Conservation (phyloP, 352 stramenopile genomes). For the Phytophthora colocasiae region DNA sequence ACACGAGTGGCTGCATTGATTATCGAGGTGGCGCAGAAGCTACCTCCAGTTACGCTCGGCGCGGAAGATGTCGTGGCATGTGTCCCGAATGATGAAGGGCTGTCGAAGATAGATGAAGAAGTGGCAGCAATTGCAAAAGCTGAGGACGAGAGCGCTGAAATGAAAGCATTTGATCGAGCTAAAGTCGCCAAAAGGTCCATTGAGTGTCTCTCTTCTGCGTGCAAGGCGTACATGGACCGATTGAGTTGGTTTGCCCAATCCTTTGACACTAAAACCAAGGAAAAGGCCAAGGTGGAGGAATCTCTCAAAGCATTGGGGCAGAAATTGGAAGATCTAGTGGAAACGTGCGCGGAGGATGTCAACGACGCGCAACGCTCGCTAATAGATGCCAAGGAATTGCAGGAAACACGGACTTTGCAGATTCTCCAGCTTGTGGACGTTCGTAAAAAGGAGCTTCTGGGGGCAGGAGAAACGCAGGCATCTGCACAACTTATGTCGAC, state of each 20-base stretch:
- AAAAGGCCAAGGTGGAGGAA: constrained; percentile 24
- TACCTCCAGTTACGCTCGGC: constrained; percentile 28
- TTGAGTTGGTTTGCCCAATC: constrained; percentile 44
- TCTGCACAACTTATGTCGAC: constrained; percentile 44
- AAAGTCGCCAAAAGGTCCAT: constrained; percentile 54
- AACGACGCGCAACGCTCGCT: constrained; percentile 33
- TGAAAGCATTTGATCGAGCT: constrained; percentile 41
- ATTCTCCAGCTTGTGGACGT: constrained; percentile 46
- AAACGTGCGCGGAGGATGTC: constrained; percentile 32
- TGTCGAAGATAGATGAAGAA: constrained; percentile 34
- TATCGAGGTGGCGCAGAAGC: constrained; percentile 28
- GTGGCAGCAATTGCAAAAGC: constrained; percentile 27
- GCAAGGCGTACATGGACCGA: constrained; percentile 45
- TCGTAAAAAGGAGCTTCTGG: constrained; percentile 39
- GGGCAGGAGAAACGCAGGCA: constrained; percentile 35
- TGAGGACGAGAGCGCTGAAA: constrained; percentile 18
- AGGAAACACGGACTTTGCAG: constrained; percentile 37
- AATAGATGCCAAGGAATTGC: constrained; percentile 31
- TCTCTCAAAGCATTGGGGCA: constrained; percentile 37
- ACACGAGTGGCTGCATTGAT: constrained; percentile 20
- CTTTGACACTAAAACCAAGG: constrained; percentile 11
- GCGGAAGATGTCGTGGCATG: constrained; percentile 27
- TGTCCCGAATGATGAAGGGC: constrained; percentile 20
- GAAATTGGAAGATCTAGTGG: constrained; percentile 24
- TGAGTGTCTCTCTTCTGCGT: constrained; percentile 46